These are phyloP conservation scores for Ceratobasidium sp. DNA, from an alignment of 1,284 basidiomycete species.

Conservation along the genomic window DNA sequence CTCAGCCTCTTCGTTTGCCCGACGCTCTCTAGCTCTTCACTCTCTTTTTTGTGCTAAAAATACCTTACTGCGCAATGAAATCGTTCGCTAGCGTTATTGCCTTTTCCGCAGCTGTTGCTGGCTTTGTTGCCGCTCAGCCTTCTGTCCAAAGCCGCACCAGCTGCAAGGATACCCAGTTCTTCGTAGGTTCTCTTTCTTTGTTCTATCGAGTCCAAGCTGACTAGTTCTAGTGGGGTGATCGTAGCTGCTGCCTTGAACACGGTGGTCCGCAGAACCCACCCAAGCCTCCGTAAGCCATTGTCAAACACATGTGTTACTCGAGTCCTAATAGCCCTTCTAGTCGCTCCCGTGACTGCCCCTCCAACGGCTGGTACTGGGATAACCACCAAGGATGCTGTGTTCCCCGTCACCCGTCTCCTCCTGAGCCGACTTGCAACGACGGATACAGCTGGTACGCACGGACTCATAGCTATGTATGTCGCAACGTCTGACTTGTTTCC, in stretches of 20 bases:
- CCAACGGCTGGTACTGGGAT: conserved; percentile 52
- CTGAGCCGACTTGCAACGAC: conserved; percentile 24
- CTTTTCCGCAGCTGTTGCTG: conserved; percentile 38
- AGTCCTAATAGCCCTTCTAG: background rate
- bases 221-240: conserved; percentile 20
- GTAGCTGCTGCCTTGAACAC: conserved; percentile 37
- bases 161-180: conserved; percentile 18
- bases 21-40: conserved; percentile 26
- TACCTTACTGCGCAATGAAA: conserved; percentile 35
- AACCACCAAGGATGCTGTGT: conserved; percentile 57
- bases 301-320: background rate
- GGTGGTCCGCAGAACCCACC: conserved; percentile 38
- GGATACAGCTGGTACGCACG: conserved; percentile 14
- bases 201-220: background rate
- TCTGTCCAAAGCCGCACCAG: conserved; percentile 12
- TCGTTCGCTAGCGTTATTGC: conserved; percentile 36
- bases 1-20: conserved; percentile 6
- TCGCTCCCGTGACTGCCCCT: conserved; percentile 34
- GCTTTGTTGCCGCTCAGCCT: conserved; percentile 30
- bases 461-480: no score
- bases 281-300: conserved; percentile 32
- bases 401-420: conserved; percentile 48
- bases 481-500: no score
- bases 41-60: conserved; percentile 14
- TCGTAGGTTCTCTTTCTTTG: background rate